phyloP scores from a whole-genome alignment of 1,284 basidiomycete species.

The Tremellales sp. region DNA sequence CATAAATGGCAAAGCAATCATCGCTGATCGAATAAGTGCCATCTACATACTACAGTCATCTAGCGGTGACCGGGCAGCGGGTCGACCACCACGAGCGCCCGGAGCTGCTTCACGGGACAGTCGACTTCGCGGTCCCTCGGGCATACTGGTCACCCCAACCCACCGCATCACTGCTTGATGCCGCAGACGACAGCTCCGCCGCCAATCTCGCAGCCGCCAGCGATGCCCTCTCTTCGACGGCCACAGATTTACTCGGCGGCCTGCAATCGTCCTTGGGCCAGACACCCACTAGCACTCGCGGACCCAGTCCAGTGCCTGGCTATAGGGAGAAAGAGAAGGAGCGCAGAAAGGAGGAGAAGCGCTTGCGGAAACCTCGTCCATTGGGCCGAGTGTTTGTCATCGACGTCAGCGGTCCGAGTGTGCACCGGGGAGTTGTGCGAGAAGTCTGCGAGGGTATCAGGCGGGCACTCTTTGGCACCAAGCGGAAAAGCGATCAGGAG shows the following conservation, averaged over 20 bases:
- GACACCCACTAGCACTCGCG: slow-evolving; percentile 17
- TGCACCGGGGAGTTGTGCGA: slow-evolving; percentile 68
- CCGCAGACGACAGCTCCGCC: slow-evolving; percentile 48
- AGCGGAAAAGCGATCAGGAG: slow-evolving; percentile 38
- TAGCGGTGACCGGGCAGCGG: slow-evolving; percentile 75
- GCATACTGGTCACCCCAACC: slow-evolving; percentile 79
- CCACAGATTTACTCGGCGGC: slow-evolving; percentile 41
- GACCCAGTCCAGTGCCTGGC: slow-evolving; percentile 46
- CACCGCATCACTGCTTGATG: slow-evolving; percentile 49
- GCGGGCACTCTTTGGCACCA: slow-evolving; percentile 64
- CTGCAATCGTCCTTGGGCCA: slow-evolving; percentile 41
- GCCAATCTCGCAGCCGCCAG: slow-evolving; percentile 29
- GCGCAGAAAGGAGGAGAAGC: slow-evolving; percentile 26
- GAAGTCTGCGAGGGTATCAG: slow-evolving; percentile 65
- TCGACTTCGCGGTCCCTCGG: slow-evolving; percentile 82
- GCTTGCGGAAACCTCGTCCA: slow-evolving; percentile 59
- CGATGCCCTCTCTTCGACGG: slow-evolving; percentile 40
- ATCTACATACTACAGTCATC: slow-evolving; percentile 77
- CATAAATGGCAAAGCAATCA: not conserved
- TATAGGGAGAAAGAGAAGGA: slow-evolving; percentile 29
- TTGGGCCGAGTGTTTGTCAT: slow-evolving; percentile 83
- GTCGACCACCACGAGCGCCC: slow-evolving; percentile 78
- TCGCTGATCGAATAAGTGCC: slow-evolving; percentile 59
- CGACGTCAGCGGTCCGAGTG: slow-evolving; percentile 74
- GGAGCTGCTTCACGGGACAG: slow-evolving; percentile 84